phyloP scores from a whole-genome alignment of 768 basidiomycete genomes.

The Termitomyces sp. region DNA sequence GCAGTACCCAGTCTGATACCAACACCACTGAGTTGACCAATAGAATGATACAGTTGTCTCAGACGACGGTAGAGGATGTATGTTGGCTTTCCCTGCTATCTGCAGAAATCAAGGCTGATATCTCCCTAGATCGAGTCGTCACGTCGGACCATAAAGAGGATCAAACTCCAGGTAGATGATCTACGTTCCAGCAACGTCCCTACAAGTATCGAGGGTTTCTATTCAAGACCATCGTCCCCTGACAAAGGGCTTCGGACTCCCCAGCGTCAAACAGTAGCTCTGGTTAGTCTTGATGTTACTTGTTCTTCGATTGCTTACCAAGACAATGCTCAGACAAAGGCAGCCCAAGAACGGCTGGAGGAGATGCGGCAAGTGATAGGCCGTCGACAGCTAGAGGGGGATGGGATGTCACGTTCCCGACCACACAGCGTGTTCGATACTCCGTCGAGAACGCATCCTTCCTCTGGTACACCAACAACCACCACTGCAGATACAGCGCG shows the following conservation, averaged over 20 bases:
- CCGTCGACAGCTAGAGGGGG: constrained; percentile 44
- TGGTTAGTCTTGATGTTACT: constrained; percentile 31
- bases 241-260: constrained; percentile 50
- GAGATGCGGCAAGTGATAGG: constrained; percentile 79
- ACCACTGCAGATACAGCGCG: constrained; percentile 34
- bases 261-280: constrained; percentile 35
- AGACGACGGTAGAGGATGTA: constrained; percentile 67
- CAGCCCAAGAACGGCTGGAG: constrained; percentile 74
- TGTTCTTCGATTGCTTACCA: neutral
- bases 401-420: constrained; percentile 46
- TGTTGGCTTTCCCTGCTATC: constrained; percentile 17
- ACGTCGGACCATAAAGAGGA: constrained; percentile 67
- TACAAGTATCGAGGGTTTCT: constrained; percentile 25
- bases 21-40: constrained; percentile 37
- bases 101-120: neutral
- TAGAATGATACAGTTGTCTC: constrained; percentile 43
- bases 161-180: constrained; percentile 66
- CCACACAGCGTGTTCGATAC: constrained; percentile 38
- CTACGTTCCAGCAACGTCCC: constrained; percentile 22
- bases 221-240: constrained; percentile 52
- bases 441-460: constrained; percentile 15
- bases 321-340: constrained; percentile 50
- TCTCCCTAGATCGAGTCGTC: constrained; percentile 63
- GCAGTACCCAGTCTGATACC: constrained; percentile 16
- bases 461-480: constrained; percentile 10